Evolutionary conservation across 108 stramenopile species (phyloP).

Genomic region (Cyclotella baltica): DNA sequence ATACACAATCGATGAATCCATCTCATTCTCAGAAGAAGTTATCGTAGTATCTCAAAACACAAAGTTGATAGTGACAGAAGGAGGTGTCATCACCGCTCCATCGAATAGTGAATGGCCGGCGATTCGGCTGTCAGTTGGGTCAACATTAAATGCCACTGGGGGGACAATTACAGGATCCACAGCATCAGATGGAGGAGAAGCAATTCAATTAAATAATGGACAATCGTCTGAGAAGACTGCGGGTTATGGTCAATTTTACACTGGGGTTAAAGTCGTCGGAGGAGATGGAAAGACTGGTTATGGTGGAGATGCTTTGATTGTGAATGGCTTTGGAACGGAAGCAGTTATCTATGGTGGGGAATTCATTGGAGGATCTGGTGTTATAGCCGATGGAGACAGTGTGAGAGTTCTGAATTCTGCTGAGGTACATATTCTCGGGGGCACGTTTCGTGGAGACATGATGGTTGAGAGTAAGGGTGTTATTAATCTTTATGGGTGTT

Average conservation of each 20-base stretch:
- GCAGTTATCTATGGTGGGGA: conserved; percentile 23
- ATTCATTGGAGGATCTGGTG: conserved; percentile 30
- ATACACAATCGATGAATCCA: conserved; percentile 5
- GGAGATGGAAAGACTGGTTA: conserved; percentile 23
- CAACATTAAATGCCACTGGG: conserved; percentile 11
- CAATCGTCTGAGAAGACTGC: conserved; percentile 21
- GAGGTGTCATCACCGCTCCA: conserved; percentile 24
- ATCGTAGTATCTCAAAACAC: conserved; percentile 23
- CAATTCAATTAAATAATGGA: conserved; percentile 30
- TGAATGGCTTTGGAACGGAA: conserved; percentile 35
- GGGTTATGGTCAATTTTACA: conserved; percentile 31
- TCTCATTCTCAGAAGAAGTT: conserved; percentile 16
- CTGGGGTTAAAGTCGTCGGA: conserved; percentile 25
- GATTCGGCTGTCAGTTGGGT: conserved; percentile 27
- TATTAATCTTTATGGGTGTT: conserved; percentile 36
- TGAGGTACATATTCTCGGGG: conserved; percentile 30
- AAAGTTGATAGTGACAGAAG: background rate
- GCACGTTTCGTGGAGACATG: conserved; percentile 27
- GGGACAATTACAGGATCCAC: conserved; percentile 24
- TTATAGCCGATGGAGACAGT: conserved; percentile 26
- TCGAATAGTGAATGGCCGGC: conserved; percentile 35
- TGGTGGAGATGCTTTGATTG: conserved; percentile 36
- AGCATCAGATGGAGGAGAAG: conserved; percentile 23
- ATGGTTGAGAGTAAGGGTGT: conserved; percentile 4
- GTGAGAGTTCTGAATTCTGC: conserved; percentile 31